phyloP scores from a whole-genome alignment of 768 basidiomycete species.

The Mycena crocata region DNA sequence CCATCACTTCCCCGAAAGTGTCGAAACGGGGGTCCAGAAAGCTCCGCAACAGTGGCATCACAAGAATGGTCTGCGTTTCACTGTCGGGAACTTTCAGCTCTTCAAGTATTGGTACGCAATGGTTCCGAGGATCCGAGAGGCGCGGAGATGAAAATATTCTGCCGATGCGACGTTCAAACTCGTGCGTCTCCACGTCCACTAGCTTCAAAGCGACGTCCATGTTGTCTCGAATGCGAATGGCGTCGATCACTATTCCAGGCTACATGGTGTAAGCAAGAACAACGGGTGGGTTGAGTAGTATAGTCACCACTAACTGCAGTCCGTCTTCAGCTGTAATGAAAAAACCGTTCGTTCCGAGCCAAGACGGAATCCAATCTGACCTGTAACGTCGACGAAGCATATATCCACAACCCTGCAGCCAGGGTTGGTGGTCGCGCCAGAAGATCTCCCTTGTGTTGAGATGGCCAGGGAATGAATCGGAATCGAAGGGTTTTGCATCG shows the following conservation, averaged over 20 bases:
- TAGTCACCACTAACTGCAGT: no score
- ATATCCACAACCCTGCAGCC: slow-evolving; percentile 45
- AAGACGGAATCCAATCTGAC: slow-evolving; percentile 25
- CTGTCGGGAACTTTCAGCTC: background rate
- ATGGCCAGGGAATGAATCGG: no score
- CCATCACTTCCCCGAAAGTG: slow-evolving; percentile 45
- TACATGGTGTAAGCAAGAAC: background rate
- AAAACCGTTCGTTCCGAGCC: background rate
- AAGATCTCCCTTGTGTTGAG: background rate
- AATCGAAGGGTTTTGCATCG: no score
- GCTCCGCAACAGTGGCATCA: slow-evolving; percentile 2
- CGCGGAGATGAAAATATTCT: background rate
- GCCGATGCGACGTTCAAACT: background rate
- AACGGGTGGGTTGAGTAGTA: no score
- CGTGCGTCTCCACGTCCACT: no score
- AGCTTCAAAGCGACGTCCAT: no score
- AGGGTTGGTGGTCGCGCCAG: slow-evolving; percentile 36
- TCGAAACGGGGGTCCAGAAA: slow-evolving; percentile 39
- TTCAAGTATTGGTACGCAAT: background rate
- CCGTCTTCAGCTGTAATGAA: background rate
- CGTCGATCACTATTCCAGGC: background rate
- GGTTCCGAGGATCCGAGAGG: background rate
- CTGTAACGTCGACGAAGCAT: slow-evolving; percentile 45
- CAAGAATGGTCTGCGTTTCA: background rate
- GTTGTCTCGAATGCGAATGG: background rate